Evolutionary conservation across 2,329 filamentous ascomycete species (phyloP).

Genomic region (Talaromyces marneffei): DNA sequence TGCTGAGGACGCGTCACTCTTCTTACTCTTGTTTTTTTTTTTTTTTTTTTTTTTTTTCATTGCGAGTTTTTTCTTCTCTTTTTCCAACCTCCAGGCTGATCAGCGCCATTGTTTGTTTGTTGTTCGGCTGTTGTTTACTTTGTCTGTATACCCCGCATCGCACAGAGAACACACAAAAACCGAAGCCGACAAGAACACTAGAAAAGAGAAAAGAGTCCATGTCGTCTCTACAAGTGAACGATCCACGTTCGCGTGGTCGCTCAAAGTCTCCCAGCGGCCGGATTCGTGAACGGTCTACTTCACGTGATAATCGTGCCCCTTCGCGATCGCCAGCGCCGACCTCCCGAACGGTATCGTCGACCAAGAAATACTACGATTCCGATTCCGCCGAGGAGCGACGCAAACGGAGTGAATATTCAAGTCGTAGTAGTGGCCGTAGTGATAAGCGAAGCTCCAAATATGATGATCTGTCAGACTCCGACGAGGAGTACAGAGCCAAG

Average conservation of each 20-base stretch:
- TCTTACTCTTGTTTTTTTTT: background rate
- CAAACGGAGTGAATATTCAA: conserved; percentile 12
- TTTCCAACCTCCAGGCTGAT: background rate
- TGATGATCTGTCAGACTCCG: conserved; percentile 22
- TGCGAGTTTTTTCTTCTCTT: background rate
- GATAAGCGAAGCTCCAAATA: conserved; percentile 17
- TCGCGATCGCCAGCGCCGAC: conserved; percentile 25
- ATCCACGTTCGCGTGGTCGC: conserved; percentile 39
- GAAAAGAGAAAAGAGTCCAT: conserved; percentile 3
- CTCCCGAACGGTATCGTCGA: conserved; percentile 13
- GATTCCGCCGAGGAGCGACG: conserved; percentile 19
- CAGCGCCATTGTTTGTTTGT: background rate
- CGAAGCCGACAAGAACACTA: background rate
- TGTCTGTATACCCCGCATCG: conserved; percentile 5
- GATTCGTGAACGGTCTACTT: conserved; percentile 38
- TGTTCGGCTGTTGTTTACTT: background rate
- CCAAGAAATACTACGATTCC: conserved; percentile 26
- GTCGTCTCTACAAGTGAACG: conserved; percentile 36
- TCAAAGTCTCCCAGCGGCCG: conserved; percentile 42
- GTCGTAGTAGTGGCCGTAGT: conserved; percentile 4
- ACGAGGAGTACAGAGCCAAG: conserved; percentile 19
- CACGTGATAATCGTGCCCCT: conserved; percentile 36
- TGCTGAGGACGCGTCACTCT: background rate
- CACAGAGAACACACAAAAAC: background rate
- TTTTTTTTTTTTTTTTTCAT: background rate